A percentile compares a stretch with the other conserved stretches of the same genome.
Evolutionary conservation across 345 rosid species (phyloP).

Genomic region (Citrus cavaleriei): DNA sequence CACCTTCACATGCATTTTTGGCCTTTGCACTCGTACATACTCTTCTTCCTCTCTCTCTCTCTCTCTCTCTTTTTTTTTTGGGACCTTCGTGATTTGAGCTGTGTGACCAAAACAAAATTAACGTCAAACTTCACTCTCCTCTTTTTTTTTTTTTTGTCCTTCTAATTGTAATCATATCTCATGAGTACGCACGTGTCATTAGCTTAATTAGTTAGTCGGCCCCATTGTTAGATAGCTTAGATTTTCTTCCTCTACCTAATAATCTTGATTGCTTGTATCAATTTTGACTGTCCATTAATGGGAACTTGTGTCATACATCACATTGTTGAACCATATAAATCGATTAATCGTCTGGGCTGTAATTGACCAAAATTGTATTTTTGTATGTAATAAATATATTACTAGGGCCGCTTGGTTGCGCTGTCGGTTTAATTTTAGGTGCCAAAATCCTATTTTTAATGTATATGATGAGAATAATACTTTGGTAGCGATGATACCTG

Average conservation of each 20-base stretch:
- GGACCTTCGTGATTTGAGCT: background rate
- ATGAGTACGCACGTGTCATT: background rate
- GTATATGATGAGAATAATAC: background rate
- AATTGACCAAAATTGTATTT: too few species aligned
- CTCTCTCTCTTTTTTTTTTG: too few species aligned
- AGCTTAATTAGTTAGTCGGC: background rate
- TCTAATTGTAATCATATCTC: background rate
- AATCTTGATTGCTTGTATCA: conserved; percentile 8
- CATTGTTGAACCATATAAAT: background rate
- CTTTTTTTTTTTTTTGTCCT: too few species aligned
- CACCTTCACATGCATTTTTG: conserved; percentile 17
- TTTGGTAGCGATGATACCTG: background rate
- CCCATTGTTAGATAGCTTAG: conserved; percentile 19
- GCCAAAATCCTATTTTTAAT: background rate
- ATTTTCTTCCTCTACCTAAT: conserved; percentile 11
- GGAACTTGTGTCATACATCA: background rate
- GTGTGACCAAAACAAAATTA: background rate
- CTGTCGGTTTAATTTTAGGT: conserved; percentile 23
- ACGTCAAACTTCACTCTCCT: background rate
- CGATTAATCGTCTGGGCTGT: background rate
- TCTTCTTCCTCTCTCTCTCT: background rate
- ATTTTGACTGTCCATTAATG: conserved; percentile 5
- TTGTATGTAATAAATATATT: background rate
- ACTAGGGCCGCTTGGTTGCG: background rate
- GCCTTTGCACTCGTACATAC: background rate